A percentile compares a stretch with the other conserved stretches of the same genome.
phyloP scores from a whole-genome alignment of 257 asterid genomes.

The Solanum verrucosum region DNA sequence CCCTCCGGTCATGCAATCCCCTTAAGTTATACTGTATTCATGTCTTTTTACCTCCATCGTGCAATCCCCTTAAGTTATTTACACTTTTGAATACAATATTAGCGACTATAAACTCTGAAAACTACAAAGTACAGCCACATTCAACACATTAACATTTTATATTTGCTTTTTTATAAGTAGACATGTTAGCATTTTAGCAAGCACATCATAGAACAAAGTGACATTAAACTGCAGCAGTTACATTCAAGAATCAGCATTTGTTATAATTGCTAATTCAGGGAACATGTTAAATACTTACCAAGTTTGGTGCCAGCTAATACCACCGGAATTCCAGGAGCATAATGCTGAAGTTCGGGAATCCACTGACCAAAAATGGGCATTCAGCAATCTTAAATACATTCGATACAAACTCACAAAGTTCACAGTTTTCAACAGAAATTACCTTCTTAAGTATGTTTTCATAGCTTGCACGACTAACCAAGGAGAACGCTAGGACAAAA shows the following conservation, averaged over 20 bases:
- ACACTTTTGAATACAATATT: neutral
- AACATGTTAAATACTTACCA: constrained; percentile 31
- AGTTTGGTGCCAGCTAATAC: constrained; percentile 85
- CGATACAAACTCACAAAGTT: neutral
- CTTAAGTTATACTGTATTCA: neutral
- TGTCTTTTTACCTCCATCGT: neutral
- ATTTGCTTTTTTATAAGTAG: neutral
- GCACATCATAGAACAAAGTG: neutral
- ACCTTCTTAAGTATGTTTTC: constrained; percentile 92
- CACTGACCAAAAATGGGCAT: constrained; percentile 42
- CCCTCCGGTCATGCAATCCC: neutral
- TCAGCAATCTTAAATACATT: constrained; percentile 1
- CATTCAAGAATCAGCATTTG: neutral
- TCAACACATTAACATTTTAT: neutral
- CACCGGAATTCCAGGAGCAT: constrained; percentile 77
- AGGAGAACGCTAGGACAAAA: constrained; percentile 78
- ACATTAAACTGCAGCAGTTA: neutral
- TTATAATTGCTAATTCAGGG: neutral
- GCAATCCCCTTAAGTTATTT: neutral
- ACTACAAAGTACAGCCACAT: neutral
- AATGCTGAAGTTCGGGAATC: constrained; percentile 95
- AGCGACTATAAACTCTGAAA: neutral
- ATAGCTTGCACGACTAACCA: constrained; percentile 94
- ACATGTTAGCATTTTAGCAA: neutral
- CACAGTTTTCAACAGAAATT: neutral